phyloP scores from a whole-genome alignment of 1,284 basidiomycete species.

The Puccinia polysora region DNA sequence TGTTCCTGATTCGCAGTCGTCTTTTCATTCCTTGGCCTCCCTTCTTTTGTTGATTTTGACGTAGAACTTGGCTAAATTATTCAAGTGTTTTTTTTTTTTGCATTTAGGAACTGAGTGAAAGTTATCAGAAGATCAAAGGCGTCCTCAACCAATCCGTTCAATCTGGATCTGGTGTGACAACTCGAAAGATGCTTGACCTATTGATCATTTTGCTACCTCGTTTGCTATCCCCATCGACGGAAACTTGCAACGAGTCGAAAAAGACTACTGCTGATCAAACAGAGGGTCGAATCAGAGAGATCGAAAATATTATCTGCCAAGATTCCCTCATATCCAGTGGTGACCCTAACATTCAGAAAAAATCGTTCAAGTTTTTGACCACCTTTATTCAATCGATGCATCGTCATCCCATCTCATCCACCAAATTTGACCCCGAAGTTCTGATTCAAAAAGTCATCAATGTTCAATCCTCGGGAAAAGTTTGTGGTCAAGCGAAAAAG shows the following conservation, averaged over 20 bases:
- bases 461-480: neutral
- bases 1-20: neutral
- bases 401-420: neutral
- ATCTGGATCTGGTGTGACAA: conserved; percentile 5
- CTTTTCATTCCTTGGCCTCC: too few relatives aligned
- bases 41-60: too few relatives aligned
- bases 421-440: conserved; percentile 5
- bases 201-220: conserved; percentile 5
- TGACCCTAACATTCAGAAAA: conserved; percentile 15
- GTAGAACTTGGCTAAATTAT: neutral
- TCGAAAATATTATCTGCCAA: conserved; percentile 2
- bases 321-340: neutral
- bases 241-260: neutral
- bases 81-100: neutral
- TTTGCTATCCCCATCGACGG: neutral
- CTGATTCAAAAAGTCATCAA: conserved; percentile 9
- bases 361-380: conserved; percentile 14
- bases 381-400: conserved; percentile 13
- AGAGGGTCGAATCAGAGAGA: conserved; percentile 6
- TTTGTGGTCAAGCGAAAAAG: conserved; percentile 8
- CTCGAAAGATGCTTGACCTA: conserved; percentile 23
- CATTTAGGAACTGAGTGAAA: conserved; percentile 15
- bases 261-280: neutral
- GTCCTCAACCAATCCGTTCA: conserved; percentile 16
- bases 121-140: conserved; percentile 24